phyloP scores from a whole-genome alignment of 2,329 filamentous ascomycete species.

The Neopestalotiopsis clavispora region DNA sequence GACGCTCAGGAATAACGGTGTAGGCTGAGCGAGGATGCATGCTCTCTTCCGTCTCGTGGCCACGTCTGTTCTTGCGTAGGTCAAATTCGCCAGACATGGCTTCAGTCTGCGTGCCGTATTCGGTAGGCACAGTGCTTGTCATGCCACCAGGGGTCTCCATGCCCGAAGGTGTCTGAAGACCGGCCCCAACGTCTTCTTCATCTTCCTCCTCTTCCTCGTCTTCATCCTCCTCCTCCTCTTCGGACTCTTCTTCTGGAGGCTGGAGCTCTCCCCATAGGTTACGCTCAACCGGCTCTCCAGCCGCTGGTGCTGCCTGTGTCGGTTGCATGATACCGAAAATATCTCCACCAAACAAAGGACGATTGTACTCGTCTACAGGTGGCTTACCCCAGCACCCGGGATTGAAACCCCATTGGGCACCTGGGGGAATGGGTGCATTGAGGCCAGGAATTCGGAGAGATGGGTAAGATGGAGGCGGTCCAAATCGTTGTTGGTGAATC shows the following conservation, averaged over 20 bases:
- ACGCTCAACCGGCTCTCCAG: slow-evolving; percentile 83
- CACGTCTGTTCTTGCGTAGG: slow-evolving; percentile 83
- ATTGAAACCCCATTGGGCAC: slow-evolving; percentile 92
- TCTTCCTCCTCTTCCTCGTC: slow-evolving; percentile 71
- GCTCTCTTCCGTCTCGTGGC: slow-evolving; percentile 85
- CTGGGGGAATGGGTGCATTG: slow-evolving; percentile 88
- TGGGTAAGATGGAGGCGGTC: slow-evolving; percentile 92
- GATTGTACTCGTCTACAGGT: slow-evolving; percentile 90
- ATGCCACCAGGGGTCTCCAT: slow-evolving; percentile 83
- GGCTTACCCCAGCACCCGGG: slow-evolving; percentile 96
- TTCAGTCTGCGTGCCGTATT: slow-evolving; percentile 72
- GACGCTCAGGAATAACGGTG: slow-evolving; percentile 86
- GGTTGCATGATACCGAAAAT: slow-evolving; percentile 78
- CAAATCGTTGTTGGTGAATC: slow-evolving; percentile 93
- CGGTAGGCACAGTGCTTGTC: slow-evolving; percentile 79
- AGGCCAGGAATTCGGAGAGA: slow-evolving; percentile 93
- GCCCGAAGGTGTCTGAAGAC: slow-evolving; percentile 75
- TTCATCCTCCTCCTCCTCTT: slow-evolving; percentile 71
- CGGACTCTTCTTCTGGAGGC: slow-evolving; percentile 61
- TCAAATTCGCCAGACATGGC: slow-evolving; percentile 87
- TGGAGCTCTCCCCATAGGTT: slow-evolving; percentile 92
- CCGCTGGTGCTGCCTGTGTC: slow-evolving; percentile 42
- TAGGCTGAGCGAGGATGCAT: slow-evolving; percentile 80
- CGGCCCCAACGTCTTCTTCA: slow-evolving; percentile 65
- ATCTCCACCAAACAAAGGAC: slow-evolving; percentile 90